phyloP scores from a whole-genome alignment of 257 asterid species.

The Solanum bulbocastanum region DNA sequence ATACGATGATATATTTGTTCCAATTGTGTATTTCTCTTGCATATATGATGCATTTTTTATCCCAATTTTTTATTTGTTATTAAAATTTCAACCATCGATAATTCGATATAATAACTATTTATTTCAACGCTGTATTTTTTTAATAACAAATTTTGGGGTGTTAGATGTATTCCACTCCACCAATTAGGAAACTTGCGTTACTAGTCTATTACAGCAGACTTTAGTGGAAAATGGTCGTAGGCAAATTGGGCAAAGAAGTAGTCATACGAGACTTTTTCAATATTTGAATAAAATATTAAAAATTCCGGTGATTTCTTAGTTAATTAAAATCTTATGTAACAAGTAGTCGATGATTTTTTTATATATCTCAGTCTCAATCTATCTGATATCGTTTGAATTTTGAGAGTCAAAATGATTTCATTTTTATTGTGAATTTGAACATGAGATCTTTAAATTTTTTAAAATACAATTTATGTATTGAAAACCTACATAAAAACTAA shows the following conservation, averaged over 20 bases:
- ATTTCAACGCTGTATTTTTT: no score
- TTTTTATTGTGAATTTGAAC: no score
- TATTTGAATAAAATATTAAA: not conserved
- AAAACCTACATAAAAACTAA: no score
- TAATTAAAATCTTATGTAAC: not conserved
- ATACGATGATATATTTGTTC: no score
- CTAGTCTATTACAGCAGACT: not conserved
- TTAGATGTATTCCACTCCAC: not conserved
- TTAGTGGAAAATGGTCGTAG: not conserved
- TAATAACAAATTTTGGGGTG: not conserved
- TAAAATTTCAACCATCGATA: no score
- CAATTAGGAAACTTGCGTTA: not conserved
- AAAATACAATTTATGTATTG: no score
- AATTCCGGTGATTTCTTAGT: not conserved
- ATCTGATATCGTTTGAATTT: not conserved
- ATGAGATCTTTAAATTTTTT: no score
- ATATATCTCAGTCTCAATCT: no score
- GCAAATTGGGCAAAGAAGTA: not conserved
- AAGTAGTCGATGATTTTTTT: not conserved
- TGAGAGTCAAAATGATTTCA: fast-evolving
- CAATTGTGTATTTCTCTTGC: no score
- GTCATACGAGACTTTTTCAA: not conserved
- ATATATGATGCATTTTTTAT: no score
- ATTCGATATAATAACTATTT: no score
- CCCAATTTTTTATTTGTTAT: no score